Evolutionary conservation across 2,329 filamentous ascomycete genomes (phyloP), one percentile per base, ranked within the genome.

Genomic region (Monilinia vaccinii-corymbosi): DNA sequence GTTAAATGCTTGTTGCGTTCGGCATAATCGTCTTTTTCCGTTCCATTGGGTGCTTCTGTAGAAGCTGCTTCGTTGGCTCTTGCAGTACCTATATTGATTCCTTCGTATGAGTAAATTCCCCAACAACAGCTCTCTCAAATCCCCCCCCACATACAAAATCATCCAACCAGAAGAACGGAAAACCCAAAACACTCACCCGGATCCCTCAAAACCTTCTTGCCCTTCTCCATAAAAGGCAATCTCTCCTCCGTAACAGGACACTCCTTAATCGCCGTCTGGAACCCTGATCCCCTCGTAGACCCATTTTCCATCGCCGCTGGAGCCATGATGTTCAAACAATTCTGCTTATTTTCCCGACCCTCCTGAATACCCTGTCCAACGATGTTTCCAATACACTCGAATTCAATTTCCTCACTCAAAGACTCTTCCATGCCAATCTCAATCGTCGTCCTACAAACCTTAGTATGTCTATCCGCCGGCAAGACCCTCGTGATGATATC

Each of bases 1-100:
- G 67, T 71, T 64, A 77, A 71, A 57, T 77, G 68, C 0, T 71
- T 62, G 63, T 79, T 73, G 0, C 70, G 65, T 25, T 65, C 61
- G 2, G 73, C 69, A 70, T 74, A 78, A 36, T 58, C 28, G 16
- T 58, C 38, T n/a, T 73, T 64, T 0, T 69, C 70, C 0, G 76
- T 79, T 40, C 77, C 77, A 60, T 77, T 61, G 2, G 77, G 77
- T 13, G 65, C 61, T 57, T 75, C 71, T 8, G 67, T 61, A 10
- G 74, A 73, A 2, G 75, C 70, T 21, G 76, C 76, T 51, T 75
- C 60, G 55, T 74, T 77, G 28, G 71, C 76, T 58, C 76, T 71
- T 3, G 75, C 72, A 34, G 72, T 75, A 49, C 75, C 76, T 65
- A 47, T 31, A 28, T 31, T 45, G 13, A 38, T 11, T 23, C 18